phyloP scores from a whole-genome alignment of 1,139 yeast genomes.

The Scheffersomyces quercinus region DNA sequence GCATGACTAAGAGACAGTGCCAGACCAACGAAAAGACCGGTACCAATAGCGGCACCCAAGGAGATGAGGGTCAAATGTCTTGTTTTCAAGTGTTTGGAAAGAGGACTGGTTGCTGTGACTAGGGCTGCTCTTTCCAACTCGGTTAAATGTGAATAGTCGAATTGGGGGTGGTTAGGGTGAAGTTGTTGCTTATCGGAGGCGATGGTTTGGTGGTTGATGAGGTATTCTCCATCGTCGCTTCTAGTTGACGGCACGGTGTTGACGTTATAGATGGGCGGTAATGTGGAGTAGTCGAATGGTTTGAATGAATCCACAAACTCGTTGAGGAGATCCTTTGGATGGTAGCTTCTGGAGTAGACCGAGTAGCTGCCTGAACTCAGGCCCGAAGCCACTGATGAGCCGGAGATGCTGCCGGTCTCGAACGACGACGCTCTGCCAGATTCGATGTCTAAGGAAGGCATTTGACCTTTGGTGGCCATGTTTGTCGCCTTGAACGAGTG shows the following conservation, averaged over 20 bases:
- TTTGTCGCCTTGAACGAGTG: too few relatives aligned
- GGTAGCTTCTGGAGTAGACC: slow-evolving; percentile 1
- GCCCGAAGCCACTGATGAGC: neutral
- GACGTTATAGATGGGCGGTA: neutral
- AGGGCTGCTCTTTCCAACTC: slow-evolving; percentile 35
- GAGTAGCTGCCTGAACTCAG: neutral
- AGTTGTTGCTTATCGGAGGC: neutral
- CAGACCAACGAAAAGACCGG: slow-evolving; percentile 47
- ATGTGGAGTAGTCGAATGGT: neutral
- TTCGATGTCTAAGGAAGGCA: too few relatives aligned
- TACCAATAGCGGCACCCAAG: slow-evolving; percentile 43
- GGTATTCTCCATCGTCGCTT: neutral
- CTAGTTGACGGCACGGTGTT: neutral
- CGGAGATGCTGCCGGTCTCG: too few relatives aligned
- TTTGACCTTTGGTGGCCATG: too few relatives aligned
- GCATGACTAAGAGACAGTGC: slow-evolving; percentile 31
- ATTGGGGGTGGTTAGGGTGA: slow-evolving; percentile 25
- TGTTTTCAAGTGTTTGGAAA: slow-evolving; percentile 27
- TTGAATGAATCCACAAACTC: slow-evolving; percentile 1
- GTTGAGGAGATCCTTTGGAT: neutral
- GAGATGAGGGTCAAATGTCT: slow-evolving; percentile 42
- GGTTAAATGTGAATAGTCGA: slow-evolving; percentile 28
- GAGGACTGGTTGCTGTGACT: slow-evolving; percentile 31
- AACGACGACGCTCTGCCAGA: too few relatives aligned
- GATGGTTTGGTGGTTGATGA: neutral